phyloP scores from a whole-genome alignment of 148 eudicot genomes.

The Cornus controversa region DNA sequence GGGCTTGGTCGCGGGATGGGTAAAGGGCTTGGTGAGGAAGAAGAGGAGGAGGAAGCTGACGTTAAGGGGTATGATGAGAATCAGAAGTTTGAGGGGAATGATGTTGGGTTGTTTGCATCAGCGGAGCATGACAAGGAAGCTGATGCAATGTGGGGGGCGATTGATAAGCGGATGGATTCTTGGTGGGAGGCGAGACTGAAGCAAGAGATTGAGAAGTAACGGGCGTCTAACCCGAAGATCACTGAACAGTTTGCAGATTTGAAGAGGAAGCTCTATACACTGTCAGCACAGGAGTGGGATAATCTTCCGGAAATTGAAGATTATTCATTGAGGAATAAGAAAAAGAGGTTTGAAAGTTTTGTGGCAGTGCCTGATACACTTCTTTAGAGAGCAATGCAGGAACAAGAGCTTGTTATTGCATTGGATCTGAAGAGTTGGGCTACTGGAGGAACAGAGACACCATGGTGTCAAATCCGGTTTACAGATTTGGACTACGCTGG shows the following conservation, averaged over 20 bases:
- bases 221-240: slow-evolving; percentile 84
- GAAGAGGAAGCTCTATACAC: slow-evolving; percentile 70
- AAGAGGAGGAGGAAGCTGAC: slow-evolving; percentile 64
- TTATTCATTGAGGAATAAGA: slow-evolving; percentile 85
- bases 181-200: slow-evolving; percentile 88
- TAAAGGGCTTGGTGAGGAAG: slow-evolving; percentile 58
- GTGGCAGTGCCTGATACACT: slow-evolving; percentile 89
- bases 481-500: slow-evolving; percentile 94
- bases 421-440: slow-evolving; percentile 88
- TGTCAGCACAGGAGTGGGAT: slow-evolving; percentile 78
- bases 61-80: slow-evolving; percentile 93
- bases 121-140: slow-evolving; percentile 93
- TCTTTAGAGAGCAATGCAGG: slow-evolving; percentile 93
- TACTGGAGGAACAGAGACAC: slow-evolving; percentile 88
- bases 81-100: slow-evolving; percentile 95
- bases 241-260: slow-evolving; percentile 90
- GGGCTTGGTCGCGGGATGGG: too few species aligned
- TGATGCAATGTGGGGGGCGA: slow-evolving; percentile 86
- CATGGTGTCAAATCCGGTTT: slow-evolving; percentile 89
- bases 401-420: slow-evolving; percentile 81
- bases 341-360: slow-evolving; percentile 86
- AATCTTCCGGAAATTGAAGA: slow-evolving; percentile 91
- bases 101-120: slow-evolving; percentile 87
- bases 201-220: slow-evolving; percentile 84
- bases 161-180: too few species aligned